Evolutionary conservation across 495 filamentous ascomycete genomes (phyloP), one percentile per base, ranked within the genome.

Genomic region (Parachaetomium inaequale): DNA sequence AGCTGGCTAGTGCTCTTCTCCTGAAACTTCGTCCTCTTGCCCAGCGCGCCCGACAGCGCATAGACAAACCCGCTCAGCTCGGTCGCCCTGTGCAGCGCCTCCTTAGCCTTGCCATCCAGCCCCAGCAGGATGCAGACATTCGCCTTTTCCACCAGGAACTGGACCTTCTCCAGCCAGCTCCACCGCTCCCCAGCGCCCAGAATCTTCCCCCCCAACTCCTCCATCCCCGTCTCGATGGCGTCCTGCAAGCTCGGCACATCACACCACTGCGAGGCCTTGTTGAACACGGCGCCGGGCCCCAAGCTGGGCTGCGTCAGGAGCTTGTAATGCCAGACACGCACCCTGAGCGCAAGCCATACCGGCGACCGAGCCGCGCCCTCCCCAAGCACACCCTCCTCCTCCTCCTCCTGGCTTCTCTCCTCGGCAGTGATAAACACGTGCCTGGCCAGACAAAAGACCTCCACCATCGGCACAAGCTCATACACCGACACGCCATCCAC

Each of bases 1-100:
- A 99, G 80, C 73, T 98, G 94, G 66, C 90, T 96, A 66, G 86
- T 87, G 67, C 92, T 91, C 23, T 87, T 89, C 62, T 94, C 83
- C 74, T 99, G 94, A 69, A 90, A 99, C 70, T 87, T 91, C 2
- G 94, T 99, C 59, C 94, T 79, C 76, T 96, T 98, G 46, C 92
- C 94, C 65, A 97, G 65, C 23, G 87, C 84, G 15, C 95, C 94
- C 3, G 91, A 93, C 58, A 99, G 71, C 0, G 87, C 88, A 75
- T 94, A 98, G 38, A 87, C 81, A 63, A 99, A 90, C 1, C 84
- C 82, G 17, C 85, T 87, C 21, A 80, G 69, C 29, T 70, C 68
- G 3, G 86, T 85, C 1, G 91, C 92, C 45, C 79, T 71, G 31
- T 83, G 76, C 1, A 99, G 75, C 70, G 91, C 88, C 11, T 82